These are phyloP conservation scores for Globisporangium parvum DNA, from an alignment of 352 stramenopile genomes.

Conservation along the genomic window DNA sequence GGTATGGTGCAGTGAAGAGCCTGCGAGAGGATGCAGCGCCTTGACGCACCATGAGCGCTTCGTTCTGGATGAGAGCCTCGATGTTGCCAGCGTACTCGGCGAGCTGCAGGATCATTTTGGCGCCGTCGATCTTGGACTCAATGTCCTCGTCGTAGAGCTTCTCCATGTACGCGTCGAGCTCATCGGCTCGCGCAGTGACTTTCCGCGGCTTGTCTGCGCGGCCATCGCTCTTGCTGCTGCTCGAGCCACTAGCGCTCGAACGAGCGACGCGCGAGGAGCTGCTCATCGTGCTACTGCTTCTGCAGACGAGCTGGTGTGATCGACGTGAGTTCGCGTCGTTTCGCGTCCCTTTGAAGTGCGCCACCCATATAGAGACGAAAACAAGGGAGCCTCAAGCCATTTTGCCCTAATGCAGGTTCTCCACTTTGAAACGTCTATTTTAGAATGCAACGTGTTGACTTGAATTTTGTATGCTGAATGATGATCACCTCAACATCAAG, in stretches of 20 bases:
- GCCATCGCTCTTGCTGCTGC: slow-evolving; percentile 10
- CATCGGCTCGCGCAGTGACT: slow-evolving; percentile 54
- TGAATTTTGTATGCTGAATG: too few relatives aligned
- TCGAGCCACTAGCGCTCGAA: background rate
- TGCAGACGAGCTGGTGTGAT: too few relatives aligned
- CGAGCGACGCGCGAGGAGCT: slow-evolving; percentile 7
- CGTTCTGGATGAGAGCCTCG: slow-evolving; percentile 91
- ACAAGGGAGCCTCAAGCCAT: too few relatives aligned
- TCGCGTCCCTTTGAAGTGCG: too few relatives aligned
- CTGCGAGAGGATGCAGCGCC: background rate
- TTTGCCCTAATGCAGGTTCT: too few relatives aligned
- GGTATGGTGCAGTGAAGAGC: background rate
- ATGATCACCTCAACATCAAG: too few relatives aligned
- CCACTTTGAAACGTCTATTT: too few relatives aligned
- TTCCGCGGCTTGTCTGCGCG: slow-evolving; percentile 39
- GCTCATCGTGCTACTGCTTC: slow-evolving; percentile 11
- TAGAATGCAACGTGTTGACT: too few relatives aligned
- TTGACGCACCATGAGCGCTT: slow-evolving; percentile 87
- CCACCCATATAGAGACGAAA: too few relatives aligned
- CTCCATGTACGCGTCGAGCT: slow-evolving; percentile 92
- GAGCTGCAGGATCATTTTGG: slow-evolving; percentile 90
- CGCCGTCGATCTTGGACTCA: slow-evolving; percentile 82
- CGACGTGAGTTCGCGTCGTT: too few relatives aligned
- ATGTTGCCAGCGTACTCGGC: slow-evolving; percentile 88
- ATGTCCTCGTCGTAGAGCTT: slow-evolving; percentile 91